A percentile compares a stretch with the other conserved stretches of the same genome.
Conservation (phyloP, 257 asterid species). For the Paulownia fortunei region DNA sequence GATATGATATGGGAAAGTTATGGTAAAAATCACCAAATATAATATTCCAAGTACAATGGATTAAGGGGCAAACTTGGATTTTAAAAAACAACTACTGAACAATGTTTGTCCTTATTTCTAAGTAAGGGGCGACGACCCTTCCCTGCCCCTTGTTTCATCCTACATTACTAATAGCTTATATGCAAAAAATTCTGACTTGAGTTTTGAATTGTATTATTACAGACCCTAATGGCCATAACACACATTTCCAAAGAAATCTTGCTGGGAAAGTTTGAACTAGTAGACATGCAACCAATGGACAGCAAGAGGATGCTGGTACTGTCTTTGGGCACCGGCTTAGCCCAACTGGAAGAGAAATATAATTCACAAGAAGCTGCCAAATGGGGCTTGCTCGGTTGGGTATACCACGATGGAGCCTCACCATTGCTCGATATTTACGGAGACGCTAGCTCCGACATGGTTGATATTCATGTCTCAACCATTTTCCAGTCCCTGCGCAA, state of each 20-base stretch:
- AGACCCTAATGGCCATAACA: conserved; percentile 61
- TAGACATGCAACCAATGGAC: conserved; percentile 49
- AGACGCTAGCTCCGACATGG: conserved; percentile 63
- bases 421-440: conserved; percentile 51
- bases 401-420: conserved; percentile 47
- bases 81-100: too few species aligned
- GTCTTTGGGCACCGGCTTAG: conserved; percentile 60
- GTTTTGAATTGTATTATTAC: too few species aligned
- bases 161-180: too few species aligned
- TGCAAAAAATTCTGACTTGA: too few species aligned
- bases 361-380: conserved; percentile 44
- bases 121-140: too few species aligned
- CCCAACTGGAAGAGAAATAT: conserved; percentile 50
- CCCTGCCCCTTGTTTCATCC: too few species aligned
- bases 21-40: too few species aligned
- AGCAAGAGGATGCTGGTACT: conserved; percentile 51
- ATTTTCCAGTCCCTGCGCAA: conserved; percentile 50
- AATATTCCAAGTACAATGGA: too few species aligned
- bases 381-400: conserved; percentile 65
- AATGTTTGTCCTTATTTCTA: too few species aligned
- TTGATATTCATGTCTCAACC: conserved; percentile 66
- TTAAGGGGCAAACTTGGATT: too few species aligned
- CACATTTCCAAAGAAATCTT: conserved; percentile 52
- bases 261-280: conserved; percentile 45
- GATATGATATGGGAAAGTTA: too few species aligned